Evolutionary conservation across 306 rosid genomes (phyloP).

Genomic region (Medicago lupulina): DNA sequence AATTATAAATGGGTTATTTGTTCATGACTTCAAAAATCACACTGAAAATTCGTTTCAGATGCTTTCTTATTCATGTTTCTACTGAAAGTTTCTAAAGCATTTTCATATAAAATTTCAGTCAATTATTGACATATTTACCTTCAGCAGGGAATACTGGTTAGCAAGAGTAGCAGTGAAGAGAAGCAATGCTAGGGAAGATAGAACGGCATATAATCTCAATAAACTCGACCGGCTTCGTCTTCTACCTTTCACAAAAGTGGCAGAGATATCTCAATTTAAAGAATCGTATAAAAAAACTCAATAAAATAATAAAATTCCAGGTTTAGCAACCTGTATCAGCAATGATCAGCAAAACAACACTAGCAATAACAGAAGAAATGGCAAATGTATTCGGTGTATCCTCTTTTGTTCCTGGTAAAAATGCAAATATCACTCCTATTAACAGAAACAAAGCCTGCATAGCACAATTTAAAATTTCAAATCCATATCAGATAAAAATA

Average conservation of each 20-base stretch:
- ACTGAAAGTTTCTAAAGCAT: background rate
- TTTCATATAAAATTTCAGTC: constrained; percentile 15
- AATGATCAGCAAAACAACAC: constrained; percentile 54
- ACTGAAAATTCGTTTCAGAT: background rate
- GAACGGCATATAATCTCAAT: constrained; percentile 61
- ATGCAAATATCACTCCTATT: constrained; percentile 50
- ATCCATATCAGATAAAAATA: constrained; percentile 29
- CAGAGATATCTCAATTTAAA: background rate
- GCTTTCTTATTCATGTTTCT: constrained; percentile 14
- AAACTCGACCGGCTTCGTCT: constrained; percentile 65
- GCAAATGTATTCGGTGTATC: constrained; percentile 56
- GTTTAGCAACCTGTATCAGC: constrained; percentile 70
- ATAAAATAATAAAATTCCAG: constrained; percentile 4
- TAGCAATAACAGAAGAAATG: constrained; percentile 53
- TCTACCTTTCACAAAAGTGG: constrained; percentile 61
- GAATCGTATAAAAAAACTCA: constrained; percentile 1
- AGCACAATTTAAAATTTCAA: constrained; percentile 36
- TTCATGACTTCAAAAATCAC: constrained; percentile 12
- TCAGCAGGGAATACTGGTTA: constrained; percentile 50
- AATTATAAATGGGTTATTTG: background rate
- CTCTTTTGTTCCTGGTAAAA: constrained; percentile 46
- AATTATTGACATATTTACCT: constrained; percentile 53
- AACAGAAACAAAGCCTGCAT: constrained; percentile 68
- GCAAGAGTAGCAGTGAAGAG: constrained; percentile 53
- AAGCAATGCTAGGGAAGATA: constrained; percentile 51